Evolutionary conservation across 1,284 basidiomycete genomes (phyloP).

Genomic region (Puccinia brachypodii): DNA sequence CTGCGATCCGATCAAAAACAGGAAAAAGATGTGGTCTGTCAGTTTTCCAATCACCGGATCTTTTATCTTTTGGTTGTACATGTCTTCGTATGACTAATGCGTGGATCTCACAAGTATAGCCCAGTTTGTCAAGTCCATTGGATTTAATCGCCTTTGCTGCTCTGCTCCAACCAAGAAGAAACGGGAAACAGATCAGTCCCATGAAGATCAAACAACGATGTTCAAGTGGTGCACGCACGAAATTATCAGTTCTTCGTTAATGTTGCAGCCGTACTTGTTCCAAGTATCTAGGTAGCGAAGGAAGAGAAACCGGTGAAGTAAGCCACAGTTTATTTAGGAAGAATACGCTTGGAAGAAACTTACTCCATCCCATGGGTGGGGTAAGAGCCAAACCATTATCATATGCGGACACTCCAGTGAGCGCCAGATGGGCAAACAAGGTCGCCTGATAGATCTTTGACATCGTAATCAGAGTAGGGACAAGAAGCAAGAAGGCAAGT

Average conservation of each 20-base stretch:
- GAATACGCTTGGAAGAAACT: not conserved
- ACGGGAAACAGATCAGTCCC: not conserved
- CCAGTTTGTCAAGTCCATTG: conserved; percentile 37
- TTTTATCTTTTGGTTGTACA: not conserved
- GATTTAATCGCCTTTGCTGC: conserved; percentile 34
- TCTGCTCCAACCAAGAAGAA: not conserved
- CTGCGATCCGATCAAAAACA: conserved; percentile 48
- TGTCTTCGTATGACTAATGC: not conserved
- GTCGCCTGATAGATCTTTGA: not conserved
- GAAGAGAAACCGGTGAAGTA: not conserved
- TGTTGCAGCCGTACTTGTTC: conserved; percentile 56
- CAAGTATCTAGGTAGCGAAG: conserved; percentile 50
- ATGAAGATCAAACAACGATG: not conserved
- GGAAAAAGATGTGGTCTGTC: not conserved
- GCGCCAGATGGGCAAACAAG: not conserved
- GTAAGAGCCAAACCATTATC: conserved; percentile 35
- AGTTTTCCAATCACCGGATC: not conserved
- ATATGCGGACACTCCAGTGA: not conserved
- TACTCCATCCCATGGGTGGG: conserved; percentile 46
- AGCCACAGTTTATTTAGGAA: not conserved
- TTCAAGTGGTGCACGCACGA: conserved; percentile 5
- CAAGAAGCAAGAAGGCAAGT: no score
- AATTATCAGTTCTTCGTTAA: conserved; percentile 54
- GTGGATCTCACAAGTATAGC: conserved; percentile 20
- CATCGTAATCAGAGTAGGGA: no score